phyloP scores from a whole-genome alignment of 371 early-diverging fungal species.

The Batrachochytrium dendrobatidis region DNA sequence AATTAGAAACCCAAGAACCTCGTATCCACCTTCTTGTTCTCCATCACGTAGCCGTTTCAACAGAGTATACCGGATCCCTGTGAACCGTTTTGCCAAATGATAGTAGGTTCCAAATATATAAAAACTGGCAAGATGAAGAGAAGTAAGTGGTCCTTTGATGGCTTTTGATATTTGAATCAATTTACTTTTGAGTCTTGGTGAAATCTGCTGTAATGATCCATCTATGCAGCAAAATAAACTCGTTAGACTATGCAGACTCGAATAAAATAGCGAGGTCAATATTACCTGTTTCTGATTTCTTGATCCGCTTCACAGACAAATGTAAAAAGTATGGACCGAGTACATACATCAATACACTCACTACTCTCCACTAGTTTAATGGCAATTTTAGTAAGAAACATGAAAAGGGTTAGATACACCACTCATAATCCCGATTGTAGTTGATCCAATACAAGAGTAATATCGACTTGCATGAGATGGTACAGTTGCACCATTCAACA shows the following conservation, averaged over 20 bases:
- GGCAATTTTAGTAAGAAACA: background rate
- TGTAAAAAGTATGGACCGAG: constrained; percentile 54
- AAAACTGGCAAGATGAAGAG: constrained; percentile 70
- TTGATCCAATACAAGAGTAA: background rate
- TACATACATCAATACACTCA: constrained; percentile 47
- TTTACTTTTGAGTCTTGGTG: background rate
- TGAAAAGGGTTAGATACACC: too few relatives aligned
- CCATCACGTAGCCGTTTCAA: constrained; percentile 64
- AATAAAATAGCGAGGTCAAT: background rate
- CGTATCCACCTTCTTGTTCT: constrained; percentile 73
- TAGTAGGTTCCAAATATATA: constrained; percentile 78
- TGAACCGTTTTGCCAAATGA: constrained; percentile 64
- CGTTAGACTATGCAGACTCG: background rate
- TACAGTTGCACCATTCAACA: constrained; percentile 42
- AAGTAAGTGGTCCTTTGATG: constrained; percentile 12
- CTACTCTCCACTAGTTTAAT: constrained; percentile 40
- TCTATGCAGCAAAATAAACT: background rate
- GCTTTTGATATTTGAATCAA: background rate
- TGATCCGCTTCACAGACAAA: constrained; percentile 11
- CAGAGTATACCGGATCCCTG: constrained; percentile 73
- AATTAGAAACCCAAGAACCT: constrained; percentile 74
- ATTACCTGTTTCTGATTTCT: background rate
- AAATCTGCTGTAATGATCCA: background rate
- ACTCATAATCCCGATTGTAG: too few relatives aligned
- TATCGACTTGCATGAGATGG: constrained; percentile 36